Percentiles rank a stretch among this genome's conserved stretches.
Evolutionary conservation across 352 stramenopile genomes (phyloP).

Genomic region (Globisporangium yorkense): DNA sequence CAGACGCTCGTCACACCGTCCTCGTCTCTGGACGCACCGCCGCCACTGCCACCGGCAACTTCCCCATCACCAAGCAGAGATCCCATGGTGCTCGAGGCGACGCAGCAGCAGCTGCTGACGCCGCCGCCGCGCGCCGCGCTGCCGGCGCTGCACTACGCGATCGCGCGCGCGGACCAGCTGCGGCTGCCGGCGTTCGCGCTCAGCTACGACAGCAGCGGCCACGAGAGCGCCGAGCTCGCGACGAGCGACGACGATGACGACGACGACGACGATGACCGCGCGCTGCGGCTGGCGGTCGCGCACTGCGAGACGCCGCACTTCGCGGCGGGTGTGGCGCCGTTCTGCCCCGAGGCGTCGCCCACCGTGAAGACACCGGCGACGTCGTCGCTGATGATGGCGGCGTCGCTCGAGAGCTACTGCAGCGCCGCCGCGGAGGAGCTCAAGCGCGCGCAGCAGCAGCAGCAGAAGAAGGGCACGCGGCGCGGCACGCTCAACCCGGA

Average conservation of each 20-base stretch:
- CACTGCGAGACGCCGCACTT: conserved; percentile 34
- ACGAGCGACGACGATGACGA: conserved; percentile 1
- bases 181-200: conserved; percentile 41
- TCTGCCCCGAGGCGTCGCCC: conserved; percentile 32
- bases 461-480: conserved; percentile 77
- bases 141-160: conserved; percentile 58
- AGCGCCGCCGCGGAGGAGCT: conserved; percentile 5
- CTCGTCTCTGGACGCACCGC: neutral
- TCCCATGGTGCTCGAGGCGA: neutral
- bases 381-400: neutral
- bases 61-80: neutral
- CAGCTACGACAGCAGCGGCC: conserved; percentile 8
- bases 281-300: conserved; percentile 25
- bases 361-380: conserved; percentile 21
- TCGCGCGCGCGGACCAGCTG: conserved; percentile 33
- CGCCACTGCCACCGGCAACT: neutral
- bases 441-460: conserved; percentile 21
- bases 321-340: conserved; percentile 13
- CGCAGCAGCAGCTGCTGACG: too few species aligned
- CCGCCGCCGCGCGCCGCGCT: conserved; percentile 37
- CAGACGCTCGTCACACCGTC: neutral
- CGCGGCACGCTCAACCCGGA: conserved; percentile 77
- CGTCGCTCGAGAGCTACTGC: neutral
- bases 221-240: neutral
- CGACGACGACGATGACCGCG: neutral